A percentile compares a stretch with the other conserved stretches of the same genome.
Conservation (phyloP, 2,329 filamentous ascomycete genomes). For the Curvularia sp. region DNA sequence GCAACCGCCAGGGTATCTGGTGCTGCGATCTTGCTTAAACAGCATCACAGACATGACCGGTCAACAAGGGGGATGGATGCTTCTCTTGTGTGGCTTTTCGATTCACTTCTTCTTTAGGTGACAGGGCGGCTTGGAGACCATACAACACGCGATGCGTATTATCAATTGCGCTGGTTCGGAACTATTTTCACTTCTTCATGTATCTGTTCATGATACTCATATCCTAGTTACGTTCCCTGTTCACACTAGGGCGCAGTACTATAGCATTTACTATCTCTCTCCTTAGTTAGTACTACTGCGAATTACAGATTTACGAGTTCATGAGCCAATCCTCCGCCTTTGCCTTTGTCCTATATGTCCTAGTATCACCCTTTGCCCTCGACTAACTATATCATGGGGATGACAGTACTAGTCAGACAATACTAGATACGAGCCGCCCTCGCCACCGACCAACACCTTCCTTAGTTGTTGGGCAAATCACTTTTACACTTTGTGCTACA, state of each 20-base stretch:
- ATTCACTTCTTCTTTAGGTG: constrained; percentile 15
- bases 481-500: not conserved
- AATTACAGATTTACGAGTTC: constrained; percentile 21
- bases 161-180: constrained; percentile 19
- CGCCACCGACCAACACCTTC: not conserved
- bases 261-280: constrained; percentile 11
- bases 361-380: not conserved
- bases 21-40: constrained; percentile 43
- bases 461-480: not conserved
- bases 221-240: constrained; percentile 20
- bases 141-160: constrained; percentile 13
- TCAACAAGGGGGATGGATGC: not conserved
- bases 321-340: constrained; percentile 11
- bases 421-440: too few species aligned
- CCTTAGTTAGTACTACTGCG: constrained; percentile 5
- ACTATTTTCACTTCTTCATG: constrained; percentile 24
- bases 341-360: not conserved
- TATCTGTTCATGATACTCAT: constrained; percentile 23
- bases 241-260: constrained; percentile 8
- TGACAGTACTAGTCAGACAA: not conserved
- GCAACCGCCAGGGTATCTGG: constrained; percentile 35
- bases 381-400: not conserved
- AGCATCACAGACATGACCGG: constrained; percentile 1
- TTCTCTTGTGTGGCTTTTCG: not conserved
- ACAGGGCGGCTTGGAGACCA: constrained; percentile 25